Evolutionary conservation across 2,329 filamentous ascomycete species (phyloP), one percentile per base, ranked within the genome.

Genomic region (Pyrenophora tritici-repentis): DNA sequence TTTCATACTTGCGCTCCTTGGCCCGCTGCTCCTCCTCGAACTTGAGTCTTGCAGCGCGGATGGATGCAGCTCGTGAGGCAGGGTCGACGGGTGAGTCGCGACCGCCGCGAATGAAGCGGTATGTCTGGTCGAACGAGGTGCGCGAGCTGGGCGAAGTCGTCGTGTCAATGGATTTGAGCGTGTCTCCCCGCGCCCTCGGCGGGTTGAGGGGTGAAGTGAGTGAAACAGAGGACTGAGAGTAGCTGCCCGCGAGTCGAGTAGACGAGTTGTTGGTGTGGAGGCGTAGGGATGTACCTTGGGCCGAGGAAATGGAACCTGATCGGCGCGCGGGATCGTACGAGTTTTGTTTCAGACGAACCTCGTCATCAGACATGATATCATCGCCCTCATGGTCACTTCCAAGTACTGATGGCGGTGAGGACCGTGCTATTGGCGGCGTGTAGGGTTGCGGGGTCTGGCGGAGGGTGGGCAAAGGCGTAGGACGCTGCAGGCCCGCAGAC

Each of bases 1-100:
- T 76, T 61, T 84, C 79, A 38, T 78, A 71, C 58, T 82, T 82
- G 42, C 75, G 77, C 47, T 78, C 78, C 59, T 85, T 85, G 31
- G 78, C 80, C 3, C 79, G 81, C 68, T 85, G 81, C 58, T 83
- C 82, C 57, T 84, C 81, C 50, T 82, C 76, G 63, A 84, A 85
- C 26, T 83, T 82, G 42, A 79, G 74, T 6, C 83, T 78, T 4
- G 81, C 79, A 37, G 80, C 81, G 47, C 80, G 78, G 8, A 86
- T 81, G 3, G 78, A 78, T 14, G 82, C 82, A 35, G 81, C 82
- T 33, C 81, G 78, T 4, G 79, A 78, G 24, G 78, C 75, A 6
- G 82, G 76, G 58, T 85, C 82, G 13, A 70, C 59, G 8, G 72
- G 71, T 8, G 75, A 76, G 49, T 80, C 81, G 29, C 78, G 74